Conservation (phyloP, 2,329 filamentous ascomycete genomes). For the Penicillium sclerotiorum region DNA sequence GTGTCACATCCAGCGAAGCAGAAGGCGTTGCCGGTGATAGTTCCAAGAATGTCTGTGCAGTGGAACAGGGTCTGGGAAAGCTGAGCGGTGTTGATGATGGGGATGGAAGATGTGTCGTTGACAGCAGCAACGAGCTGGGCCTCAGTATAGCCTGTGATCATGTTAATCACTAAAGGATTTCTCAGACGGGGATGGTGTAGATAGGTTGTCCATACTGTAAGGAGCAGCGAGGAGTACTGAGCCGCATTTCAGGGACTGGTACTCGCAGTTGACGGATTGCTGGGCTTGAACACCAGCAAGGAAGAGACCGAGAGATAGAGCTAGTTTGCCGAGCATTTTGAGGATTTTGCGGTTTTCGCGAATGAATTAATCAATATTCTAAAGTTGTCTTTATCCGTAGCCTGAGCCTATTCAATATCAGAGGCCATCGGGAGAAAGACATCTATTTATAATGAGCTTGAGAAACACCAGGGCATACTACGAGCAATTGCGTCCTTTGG, state of each 20-base stretch:
- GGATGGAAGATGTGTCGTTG: slow-evolving; percentile 20
- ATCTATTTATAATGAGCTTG: background rate
- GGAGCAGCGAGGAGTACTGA: slow-evolving; percentile 16
- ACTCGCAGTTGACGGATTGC: slow-evolving; percentile 17
- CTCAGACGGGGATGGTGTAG: background rate
- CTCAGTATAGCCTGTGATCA: slow-evolving; percentile 10
- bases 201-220: slow-evolving; percentile 6
- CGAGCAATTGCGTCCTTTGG: too few relatives aligned
- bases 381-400: background rate
- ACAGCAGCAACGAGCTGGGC: slow-evolving; percentile 15
- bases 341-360: background rate
- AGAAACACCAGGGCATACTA: too few relatives aligned
- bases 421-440: background rate
- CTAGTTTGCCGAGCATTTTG: slow-evolving; percentile 14
- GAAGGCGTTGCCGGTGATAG: slow-evolving; percentile 20
- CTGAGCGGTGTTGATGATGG: slow-evolving; percentile 4
- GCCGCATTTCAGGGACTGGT: slow-evolving; percentile 19
- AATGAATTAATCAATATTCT: background rate
- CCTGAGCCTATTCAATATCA: background rate
- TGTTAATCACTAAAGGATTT: background rate
- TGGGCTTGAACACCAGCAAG: slow-evolving; percentile 17
- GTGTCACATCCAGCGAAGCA: slow-evolving; percentile 21
- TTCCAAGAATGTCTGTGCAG: slow-evolving; percentile 19
- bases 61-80: slow-evolving; percentile 19
- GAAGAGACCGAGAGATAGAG: slow-evolving; percentile 10